These are phyloP conservation scores for Strobilomyces echinocephalus DNA, from an alignment of 768 basidiomycete species.

Conservation along the genomic window DNA sequence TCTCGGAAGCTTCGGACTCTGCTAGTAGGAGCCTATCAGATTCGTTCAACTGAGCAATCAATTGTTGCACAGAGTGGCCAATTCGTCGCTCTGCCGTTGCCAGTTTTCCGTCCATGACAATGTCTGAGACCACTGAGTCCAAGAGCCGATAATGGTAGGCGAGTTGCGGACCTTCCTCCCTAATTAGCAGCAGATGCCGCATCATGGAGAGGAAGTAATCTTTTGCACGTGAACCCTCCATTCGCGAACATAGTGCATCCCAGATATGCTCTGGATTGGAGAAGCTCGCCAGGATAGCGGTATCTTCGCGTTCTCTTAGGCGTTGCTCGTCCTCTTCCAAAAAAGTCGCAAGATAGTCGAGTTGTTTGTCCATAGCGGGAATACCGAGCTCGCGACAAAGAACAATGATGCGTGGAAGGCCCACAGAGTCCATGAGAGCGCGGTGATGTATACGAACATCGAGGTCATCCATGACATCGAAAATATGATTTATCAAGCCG, in stretches of 20 bases:
- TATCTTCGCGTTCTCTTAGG: conserved; percentile 69
- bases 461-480: conserved; percentile 65
- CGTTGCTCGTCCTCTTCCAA: conserved; percentile 73
- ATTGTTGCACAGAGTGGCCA: conserved; percentile 83
- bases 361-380: conserved; percentile 57
- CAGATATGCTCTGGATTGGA: conserved; percentile 83
- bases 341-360: conserved; percentile 52
- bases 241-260: conserved; percentile 70
- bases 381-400: conserved; percentile 67
- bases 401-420: conserved; percentile 66
- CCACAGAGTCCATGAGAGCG: conserved; percentile 84
- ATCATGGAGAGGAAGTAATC: conserved; percentile 90
- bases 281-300: conserved; percentile 71
- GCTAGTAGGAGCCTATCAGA: conserved; percentile 77
- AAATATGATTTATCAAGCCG: conserved; percentile 64
- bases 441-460: conserved; percentile 85
- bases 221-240: conserved; percentile 71
- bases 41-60: conserved; percentile 88
- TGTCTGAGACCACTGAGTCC: conserved; percentile 82
- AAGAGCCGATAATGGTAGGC: conserved; percentile 89
- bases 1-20: conserved; percentile 70
- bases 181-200: conserved; percentile 88
- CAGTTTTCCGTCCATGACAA: conserved; percentile 89
- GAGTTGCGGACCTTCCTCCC: conserved; percentile 79
- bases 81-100: conserved; percentile 79